Conservation (phyloP, 805 yeast species). For the Spathaspora girioi region DNA sequence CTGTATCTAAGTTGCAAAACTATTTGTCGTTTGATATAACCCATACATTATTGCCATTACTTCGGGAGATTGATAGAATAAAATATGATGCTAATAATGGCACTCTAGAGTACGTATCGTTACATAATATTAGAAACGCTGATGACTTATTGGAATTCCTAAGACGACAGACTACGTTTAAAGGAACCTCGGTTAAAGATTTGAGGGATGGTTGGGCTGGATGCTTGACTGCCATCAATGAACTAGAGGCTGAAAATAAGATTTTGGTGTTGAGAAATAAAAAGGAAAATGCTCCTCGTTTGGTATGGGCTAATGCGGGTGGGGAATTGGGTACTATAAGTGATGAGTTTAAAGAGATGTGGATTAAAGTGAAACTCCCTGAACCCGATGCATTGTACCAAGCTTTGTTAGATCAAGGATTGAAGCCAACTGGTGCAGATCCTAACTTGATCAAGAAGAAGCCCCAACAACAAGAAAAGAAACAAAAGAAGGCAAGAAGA, state of each 20-base stretch:
- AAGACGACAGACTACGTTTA: slow-evolving; percentile 78
- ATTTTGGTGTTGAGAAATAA: slow-evolving; percentile 84
- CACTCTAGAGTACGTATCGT: slow-evolving; percentile 81
- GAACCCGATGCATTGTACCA: slow-evolving; percentile 77
- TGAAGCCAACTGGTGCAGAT: slow-evolving; percentile 96
- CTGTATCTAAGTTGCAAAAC: slow-evolving; percentile 59
- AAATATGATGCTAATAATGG: slow-evolving; percentile 56
- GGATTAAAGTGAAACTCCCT: slow-evolving; percentile 80
- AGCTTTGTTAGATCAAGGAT: slow-evolving; percentile 73
- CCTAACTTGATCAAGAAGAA: slow-evolving; percentile 85
- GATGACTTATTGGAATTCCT: slow-evolving; percentile 73
- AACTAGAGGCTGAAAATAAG: slow-evolving; percentile 72
- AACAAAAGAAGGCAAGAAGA: slow-evolving; percentile 87
- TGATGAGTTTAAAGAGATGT: slow-evolving; percentile 75
- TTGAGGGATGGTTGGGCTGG: slow-evolving; percentile 93
- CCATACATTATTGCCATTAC: slow-evolving; percentile 61
- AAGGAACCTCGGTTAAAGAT: slow-evolving; percentile 81
- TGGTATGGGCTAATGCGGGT: slow-evolving; percentile 86
- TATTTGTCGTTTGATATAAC: slow-evolving; percentile 63
- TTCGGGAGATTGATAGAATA: slow-evolving; percentile 75
- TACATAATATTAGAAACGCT: slow-evolving; percentile 80
- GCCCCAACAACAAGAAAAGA: slow-evolving; percentile 55
- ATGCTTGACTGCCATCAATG: slow-evolving; percentile 72
- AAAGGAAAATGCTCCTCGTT: slow-evolving; percentile 90
- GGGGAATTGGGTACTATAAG: slow-evolving; percentile 71